Base-by-base conservation (phyloP, 164 flowering plant genomes). In the Stephania japonica region DNA sequence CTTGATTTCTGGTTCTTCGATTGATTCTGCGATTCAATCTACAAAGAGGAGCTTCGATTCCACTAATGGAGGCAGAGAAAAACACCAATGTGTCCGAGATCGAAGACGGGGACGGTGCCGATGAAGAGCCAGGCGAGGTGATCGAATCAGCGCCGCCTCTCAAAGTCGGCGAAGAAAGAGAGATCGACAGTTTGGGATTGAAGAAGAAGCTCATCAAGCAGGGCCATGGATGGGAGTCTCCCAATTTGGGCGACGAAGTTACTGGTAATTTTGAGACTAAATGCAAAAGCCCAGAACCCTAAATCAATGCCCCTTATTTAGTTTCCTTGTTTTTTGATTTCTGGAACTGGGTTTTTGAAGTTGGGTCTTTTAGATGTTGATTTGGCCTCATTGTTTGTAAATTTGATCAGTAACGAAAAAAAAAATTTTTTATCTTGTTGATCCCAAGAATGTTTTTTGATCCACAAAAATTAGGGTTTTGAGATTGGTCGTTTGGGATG, bases 91-190 rank as follows among this genome's bases (percentile, higher is more conserved):
- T 72, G 64, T 72, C 82, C 14, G 83, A 80, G 43, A 80, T 85
- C 11, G 81, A 73, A 24, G 82, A 76, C 63, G 86, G 81, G 7
- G 87, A 84, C 53, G 88, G 82, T 2, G 72, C 73, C 16, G 90
- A 85, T 7, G 91, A 87, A 71, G 96, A 89, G 69, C 85, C 89
- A 0, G 93, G 90, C 12, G 96, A 89, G 75, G 90, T 80, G 65
- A 83, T 86, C 72, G 96, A 91, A 71, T 89, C 91, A 0, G 90
- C 89, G 3, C 93, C 96, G 0, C 93, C 91, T n/a, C 80, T 87
- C 61, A 79, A 83, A 63, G 88, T 87, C 21, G 93, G 97, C 13
- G 89, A 91, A 41, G 97, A 91, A 81, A 81, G 91, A 61, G 82
- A 73, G 69, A 79, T 89, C 41, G 76, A 75, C 69, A 78, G 56